Base-by-base conservation (phyloP, 73 alveolate genomes). In the Paramecium caudatum region DNA sequence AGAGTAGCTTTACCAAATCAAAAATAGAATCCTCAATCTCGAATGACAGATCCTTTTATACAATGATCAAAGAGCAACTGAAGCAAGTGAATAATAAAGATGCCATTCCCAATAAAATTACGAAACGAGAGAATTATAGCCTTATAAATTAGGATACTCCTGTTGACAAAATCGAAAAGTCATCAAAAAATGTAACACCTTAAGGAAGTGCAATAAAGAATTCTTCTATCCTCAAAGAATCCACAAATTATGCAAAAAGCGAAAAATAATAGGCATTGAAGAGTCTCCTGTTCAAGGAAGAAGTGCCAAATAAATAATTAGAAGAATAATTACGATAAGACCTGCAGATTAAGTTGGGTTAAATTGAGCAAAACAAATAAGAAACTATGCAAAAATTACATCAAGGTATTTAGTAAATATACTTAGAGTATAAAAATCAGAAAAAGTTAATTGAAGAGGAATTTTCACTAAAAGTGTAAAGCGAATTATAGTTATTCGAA, bases 11-110 rank as follows among this genome's bases (percentile, higher is more conserved):
- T 23, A 27, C 62, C 0, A 39, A 47, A 74, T 74, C 41, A 0
- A 45, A 43, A 74, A 41, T 30, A 74, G 49, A 65, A 1, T 33
- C 83, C 5, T 65, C 83, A 13, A 74, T 41, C 41, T 23, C 88
- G 19, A 74, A 45, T 27, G 88, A 74, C 43, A 13, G 47, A 74
- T 74, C 88, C 10, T 74, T 74, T 13, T 74, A 74, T 16, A 45
- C 55, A 0, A 8, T 74, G 46, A 74, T 74, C 8, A 37, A 45
- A 23, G 88, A 74, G 6, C 19, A 74, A 10, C n/a, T 74, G 12
- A 74, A 74, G 43, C 43, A 74, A 21, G 88, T 74, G n/a, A 74
- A 13, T n/a, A 39, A 74, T 9, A 9, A 41, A 39, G n/a, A 74
- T 16, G 21, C 62, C 4, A 19, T 30, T 41, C 25, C 8, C 8